phyloP scores from a whole-genome alignment of 129 eudicot genomes.

The Logfia minima region DNA sequence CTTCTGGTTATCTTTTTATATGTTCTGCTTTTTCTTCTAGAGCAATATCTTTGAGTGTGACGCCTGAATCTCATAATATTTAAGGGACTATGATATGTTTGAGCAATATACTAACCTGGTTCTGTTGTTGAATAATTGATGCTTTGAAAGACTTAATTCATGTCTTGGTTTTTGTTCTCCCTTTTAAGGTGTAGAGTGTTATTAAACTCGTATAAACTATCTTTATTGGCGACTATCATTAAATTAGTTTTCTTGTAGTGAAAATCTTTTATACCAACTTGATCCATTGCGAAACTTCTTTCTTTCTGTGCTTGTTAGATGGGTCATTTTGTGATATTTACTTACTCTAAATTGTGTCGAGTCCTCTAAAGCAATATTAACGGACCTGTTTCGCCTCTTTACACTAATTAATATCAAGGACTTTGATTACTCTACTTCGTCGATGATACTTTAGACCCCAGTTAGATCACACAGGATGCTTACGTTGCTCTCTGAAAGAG shows the following conservation, averaged over 20 bases:
- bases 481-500: background rate
- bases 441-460: conserved; percentile 3
- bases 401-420: background rate
- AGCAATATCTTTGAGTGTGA: background rate
- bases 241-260: background rate
- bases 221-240: background rate
- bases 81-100: background rate
- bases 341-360: background rate
- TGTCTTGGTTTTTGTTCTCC: background rate
- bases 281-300: background rate
- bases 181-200: background rate
- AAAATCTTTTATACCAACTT: background rate
- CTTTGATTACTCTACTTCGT: background rate
- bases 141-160: background rate
- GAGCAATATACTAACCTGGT: background rate
- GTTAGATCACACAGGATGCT: background rate
- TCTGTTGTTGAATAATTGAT: background rate
- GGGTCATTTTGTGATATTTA: background rate
- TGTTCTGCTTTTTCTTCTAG: background rate
- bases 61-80: background rate
- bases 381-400: background rate
- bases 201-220: background rate
- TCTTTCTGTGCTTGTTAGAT: background rate
- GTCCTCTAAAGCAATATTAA: background rate
- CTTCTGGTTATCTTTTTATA: conserved; percentile 19